A percentile compares a stretch with the other conserved stretches of the same genome.
phyloP scores from a whole-genome alignment of 768 basidiomycete genomes.

The Boletus insuetus region DNA sequence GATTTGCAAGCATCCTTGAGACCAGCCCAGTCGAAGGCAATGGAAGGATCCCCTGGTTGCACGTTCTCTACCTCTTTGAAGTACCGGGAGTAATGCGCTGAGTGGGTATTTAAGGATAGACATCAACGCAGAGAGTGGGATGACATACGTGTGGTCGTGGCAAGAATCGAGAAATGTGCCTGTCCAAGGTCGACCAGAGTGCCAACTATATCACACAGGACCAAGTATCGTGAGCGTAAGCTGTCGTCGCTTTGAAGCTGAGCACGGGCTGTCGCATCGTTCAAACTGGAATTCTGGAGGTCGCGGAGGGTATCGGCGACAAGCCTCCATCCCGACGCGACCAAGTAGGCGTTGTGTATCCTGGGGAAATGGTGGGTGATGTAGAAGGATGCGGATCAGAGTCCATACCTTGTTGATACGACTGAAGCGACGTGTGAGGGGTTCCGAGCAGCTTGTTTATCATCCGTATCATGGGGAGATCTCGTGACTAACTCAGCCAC shows the following conservation, averaged over 20 bases:
- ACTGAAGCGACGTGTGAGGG: constrained; percentile 54
- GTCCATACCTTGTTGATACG: constrained; percentile 54
- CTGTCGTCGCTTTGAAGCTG: constrained; percentile 51
- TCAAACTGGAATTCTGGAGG: constrained; percentile 52
- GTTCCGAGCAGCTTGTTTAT: constrained; percentile 34
- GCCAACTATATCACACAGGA: constrained; percentile 60
- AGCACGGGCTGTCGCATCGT: constrained; percentile 48
- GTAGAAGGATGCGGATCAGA: constrained; percentile 1
- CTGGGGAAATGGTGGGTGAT: constrained; percentile 36
- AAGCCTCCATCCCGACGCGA: constrained; percentile 81
- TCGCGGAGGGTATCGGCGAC: constrained; percentile 57
- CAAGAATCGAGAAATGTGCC: constrained; percentile 63
- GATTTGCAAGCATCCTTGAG: constrained; percentile 67
- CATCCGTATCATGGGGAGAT: constrained; percentile 30
- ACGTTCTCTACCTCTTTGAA: constrained; percentile 49
- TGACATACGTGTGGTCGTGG: constrained; percentile 64
- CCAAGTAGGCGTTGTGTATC: constrained; percentile 78
- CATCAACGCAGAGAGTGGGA: constrained; percentile 1
- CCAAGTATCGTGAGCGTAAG: constrained; percentile 59
- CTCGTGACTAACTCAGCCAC: constrained; percentile 55
- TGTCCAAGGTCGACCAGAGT: constrained; percentile 61
- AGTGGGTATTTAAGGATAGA: constrained; percentile 1
- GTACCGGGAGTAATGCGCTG: constrained; percentile 71
- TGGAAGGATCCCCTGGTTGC: constrained; percentile 46
- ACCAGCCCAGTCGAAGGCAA: constrained; percentile 63